Evolutionary conservation across 441 rosid genomes (phyloP).

Genomic region (Hura crepitans): DNA sequence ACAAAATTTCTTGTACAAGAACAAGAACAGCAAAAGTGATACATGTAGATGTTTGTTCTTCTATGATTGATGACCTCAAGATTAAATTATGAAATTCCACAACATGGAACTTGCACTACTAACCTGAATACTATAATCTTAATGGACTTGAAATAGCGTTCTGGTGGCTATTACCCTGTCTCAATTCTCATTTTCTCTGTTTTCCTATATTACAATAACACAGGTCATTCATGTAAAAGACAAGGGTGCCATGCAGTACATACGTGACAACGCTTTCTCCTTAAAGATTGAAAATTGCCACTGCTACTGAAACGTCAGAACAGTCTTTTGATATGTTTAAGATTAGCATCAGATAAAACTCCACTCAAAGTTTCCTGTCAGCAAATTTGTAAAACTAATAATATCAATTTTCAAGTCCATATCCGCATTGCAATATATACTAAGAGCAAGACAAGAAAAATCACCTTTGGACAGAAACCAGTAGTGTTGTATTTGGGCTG

Average conservation of each 20-base stretch:
- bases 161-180: too few species aligned
- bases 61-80: background rate
- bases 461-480: background rate
- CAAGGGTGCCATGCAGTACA: too few species aligned
- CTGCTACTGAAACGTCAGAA: background rate
- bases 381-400: background rate
- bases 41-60: background rate
- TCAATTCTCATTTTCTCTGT: background rate
- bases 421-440: background rate
- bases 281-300: background rate
- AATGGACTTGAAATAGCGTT: background rate
- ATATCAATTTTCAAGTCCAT: background rate
- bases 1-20: conserved; percentile 6
- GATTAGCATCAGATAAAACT: background rate
- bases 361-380: background rate
- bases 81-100: background rate
- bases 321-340: background rate
- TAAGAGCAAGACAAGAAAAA: background rate
- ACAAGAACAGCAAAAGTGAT: background rate
- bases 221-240: conserved; percentile 2
- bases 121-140: background rate
- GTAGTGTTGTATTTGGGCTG: background rate
- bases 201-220: background rate
- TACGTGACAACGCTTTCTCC: background rate
- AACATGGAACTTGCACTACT: background rate